Base-by-base conservation (phyloP, 148 eudicot species). In the Cornus kousa region DNA sequence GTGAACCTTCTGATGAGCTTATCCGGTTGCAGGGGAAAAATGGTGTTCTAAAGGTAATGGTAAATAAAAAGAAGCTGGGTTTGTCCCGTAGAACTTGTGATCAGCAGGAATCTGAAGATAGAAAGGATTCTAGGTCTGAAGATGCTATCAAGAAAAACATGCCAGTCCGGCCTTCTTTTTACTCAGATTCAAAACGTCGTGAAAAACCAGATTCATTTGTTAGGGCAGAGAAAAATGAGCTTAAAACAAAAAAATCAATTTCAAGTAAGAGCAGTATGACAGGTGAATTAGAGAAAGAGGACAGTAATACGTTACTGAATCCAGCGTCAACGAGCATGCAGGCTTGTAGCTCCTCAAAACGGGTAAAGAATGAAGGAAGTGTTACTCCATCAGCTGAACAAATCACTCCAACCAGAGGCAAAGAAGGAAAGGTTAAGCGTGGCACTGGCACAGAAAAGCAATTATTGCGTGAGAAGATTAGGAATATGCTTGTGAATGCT, bases 401-500 rank as follows among this genome's bases (percentile, higher is more conserved):
- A 64, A 59, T 76, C 33, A 88, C 87, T 14, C 88, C 88, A 24
- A 59, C 70, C n/a, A 90, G 81, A 81, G 79, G 79, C 17, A 92
- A 86, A 76, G 90, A 84, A 81, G 88, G 87, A 55, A 90, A 92
- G 83, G 82, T 82, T 31, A 92, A 89, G 82, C 95, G 94, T 82
- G 95, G 98, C 76, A 88, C 85, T 79, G 94, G 95, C 80, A 96
- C 99, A 5, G 99, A 96, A 81, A 96, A 96, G 88, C 99, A 94
- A 83, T 81, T 84, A 70, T 78, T 96, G 77, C 92, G 99, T 60
- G 99, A 96, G 83, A 87, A 89, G 81, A 92, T 96, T 67, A 87
- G 91, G 86, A 87, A 74, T 64, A 88, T 94, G 93, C 94, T 96
- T 74, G 74, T 92, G 19, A 77, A 65, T 83, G 94, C 95, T 31